Evolutionary conservation across 192 early-diverging fungal genomes (phyloP), one percentile per base, ranked within the genome.

Genomic region (Funneliformis geosporum): DNA sequence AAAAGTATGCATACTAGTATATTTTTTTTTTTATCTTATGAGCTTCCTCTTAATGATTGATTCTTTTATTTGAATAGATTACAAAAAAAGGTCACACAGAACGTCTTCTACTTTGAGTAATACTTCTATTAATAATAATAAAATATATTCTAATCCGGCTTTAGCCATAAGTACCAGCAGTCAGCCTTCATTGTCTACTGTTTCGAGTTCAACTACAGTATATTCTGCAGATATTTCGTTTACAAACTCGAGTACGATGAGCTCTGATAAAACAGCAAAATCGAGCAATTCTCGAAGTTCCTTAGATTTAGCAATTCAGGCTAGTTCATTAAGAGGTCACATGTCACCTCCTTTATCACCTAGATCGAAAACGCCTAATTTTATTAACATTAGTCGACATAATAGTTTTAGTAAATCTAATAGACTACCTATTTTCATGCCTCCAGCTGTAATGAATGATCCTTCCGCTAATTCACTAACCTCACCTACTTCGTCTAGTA

Each of bases 371-470:
- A 70, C 77, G 9, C 42, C 66, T 11, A 47, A 47, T 42, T 39
- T 79, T 66, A 8, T 60, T 60, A 39, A 44, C 12, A 9, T 79
- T 18, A 70, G 23, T 55, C 43, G 77, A 60, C 47, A 42, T 28
- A 44, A 18, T 14, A 79, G 77, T 9, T 38, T 70, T 14, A 79
- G 50, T 23, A 79, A 79, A 60, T 2, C 64, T 66, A 59, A 23
- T 60, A 40, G 47, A 79, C 50, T 50, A 21, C 10, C 42, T 16
- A 16, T 28, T 11, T 23, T 44, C 25, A 60, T 79, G 47, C 77
- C 65, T 33, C 50, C 77, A 23, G 18, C 67, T 40, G 65, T 70
- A 66, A 79, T 59, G 66, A 50, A 79, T 55, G 33, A 68, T 14
- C n/a, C 60, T n/a, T 60, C 50, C 25, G 8, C 28, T 25, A 79